Evolutionary conservation across 805 yeast species (phyloP), one percentile per base, ranked within the genome.

Genomic region (Yamadazyma nakazawae): DNA sequence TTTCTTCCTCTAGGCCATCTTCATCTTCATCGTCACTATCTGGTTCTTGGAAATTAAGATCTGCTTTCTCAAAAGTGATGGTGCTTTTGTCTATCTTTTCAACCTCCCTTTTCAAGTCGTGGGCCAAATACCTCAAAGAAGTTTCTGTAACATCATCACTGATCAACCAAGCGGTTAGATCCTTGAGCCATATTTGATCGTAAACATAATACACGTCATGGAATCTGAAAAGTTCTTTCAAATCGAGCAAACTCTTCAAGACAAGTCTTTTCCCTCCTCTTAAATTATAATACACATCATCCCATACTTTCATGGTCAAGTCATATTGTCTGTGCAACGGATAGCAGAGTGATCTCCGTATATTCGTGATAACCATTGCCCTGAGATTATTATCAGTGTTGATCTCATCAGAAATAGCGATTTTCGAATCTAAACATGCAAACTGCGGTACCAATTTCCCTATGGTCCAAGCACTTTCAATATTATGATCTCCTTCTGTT

Each of bases 381-480:
- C 68, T 70, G 32, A 92, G 70, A 26, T 78, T 58, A 40, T 58
- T 61, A 34, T 54, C 58, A n/a, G 37, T 30, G 31, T 47, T 43
- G 2, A 53, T 55, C 14, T 54, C 53, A 16, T 30, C 37, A n/a
- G 48, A 38, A 2, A 67, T 52, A 1, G 76, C 60, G 24, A 85
- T 53, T 53, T 76, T 80, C 13, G 79, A 67, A 61, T 90, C 98
- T 28, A 94, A 66, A 53, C 75, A 81, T 7, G 90, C 62, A 34
- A 92, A 64, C 56, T 88, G 94, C 1, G 98, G 96, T 0, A 82
- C 69, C 18, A 94, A 56, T 54, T 85, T 90, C 1, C 99, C 99
- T 4, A 94, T 77, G 0, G 92, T 83, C 99, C 99, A 94, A 0
- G 95, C 88, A 47, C 96, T 85, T 63, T 94, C 99, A 4, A 87